These are phyloP conservation scores for Suhomyces bolitotheri DNA, from an alignment of 1,139 yeast species.

Conservation along the genomic window DNA sequence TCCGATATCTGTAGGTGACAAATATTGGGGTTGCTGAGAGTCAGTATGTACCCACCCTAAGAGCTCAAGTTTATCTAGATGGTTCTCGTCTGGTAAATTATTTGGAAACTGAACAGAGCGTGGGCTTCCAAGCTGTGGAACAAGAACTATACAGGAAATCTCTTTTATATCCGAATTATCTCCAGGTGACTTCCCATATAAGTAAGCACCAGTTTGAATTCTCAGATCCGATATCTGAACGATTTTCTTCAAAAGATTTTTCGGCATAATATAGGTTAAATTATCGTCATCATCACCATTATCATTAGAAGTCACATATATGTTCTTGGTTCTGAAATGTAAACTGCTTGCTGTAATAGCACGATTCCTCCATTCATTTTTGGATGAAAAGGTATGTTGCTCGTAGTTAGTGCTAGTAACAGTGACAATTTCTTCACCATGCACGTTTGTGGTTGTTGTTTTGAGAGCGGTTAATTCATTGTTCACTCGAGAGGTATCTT, in stretches of 20 bases:
- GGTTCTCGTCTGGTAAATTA: slow-evolving; percentile 42
- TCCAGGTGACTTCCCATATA: slow-evolving; percentile 74
- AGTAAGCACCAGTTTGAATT: slow-evolving; percentile 77
- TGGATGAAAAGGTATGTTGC: slow-evolving; percentile 78
- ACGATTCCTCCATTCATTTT: slow-evolving; percentile 87
- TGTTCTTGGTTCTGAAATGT: slow-evolving; percentile 72
- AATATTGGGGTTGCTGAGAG: slow-evolving; percentile 55
- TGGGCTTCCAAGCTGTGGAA: slow-evolving; percentile 84
- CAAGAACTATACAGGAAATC: slow-evolving; percentile 69
- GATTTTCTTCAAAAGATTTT: slow-evolving; percentile 74
- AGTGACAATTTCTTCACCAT: slow-evolving; percentile 93
- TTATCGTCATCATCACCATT: slow-evolving; percentile 49
- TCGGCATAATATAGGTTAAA: slow-evolving; percentile 75
- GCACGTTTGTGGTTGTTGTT: slow-evolving; percentile 84
- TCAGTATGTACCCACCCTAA: slow-evolving; percentile 87
- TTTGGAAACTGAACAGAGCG: slow-evolving; percentile 65
- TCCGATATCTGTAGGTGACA: slow-evolving; percentile 73
- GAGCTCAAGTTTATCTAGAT: slow-evolving; percentile 53
- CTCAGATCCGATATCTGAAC: slow-evolving; percentile 80
- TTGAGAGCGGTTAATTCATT: slow-evolving; percentile 73
- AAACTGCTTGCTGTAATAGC: slow-evolving; percentile 79
- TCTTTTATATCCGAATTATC: slow-evolving; percentile 78
- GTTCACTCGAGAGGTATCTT: slow-evolving; percentile 28
- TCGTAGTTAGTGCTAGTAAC: slow-evolving; percentile 91
- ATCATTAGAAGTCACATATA: slow-evolving; percentile 61